Base-by-base conservation (phyloP, 768 basidiomycete genomes). In the Panus rudis region DNA sequence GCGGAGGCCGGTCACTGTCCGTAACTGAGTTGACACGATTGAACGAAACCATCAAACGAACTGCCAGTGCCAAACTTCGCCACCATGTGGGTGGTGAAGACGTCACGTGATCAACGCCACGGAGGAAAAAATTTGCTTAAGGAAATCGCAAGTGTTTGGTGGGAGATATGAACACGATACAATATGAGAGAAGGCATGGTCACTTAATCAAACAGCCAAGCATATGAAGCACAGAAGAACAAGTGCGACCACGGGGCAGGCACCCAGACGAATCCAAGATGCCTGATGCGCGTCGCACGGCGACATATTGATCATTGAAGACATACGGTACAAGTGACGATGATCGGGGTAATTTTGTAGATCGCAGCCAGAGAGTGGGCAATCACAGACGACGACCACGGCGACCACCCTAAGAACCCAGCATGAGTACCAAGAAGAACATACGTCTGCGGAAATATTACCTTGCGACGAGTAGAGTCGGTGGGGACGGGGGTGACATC, bases 401-500 rank as follows among this genome's bases (percentile, higher is more conserved):
- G 56, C 92, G 89, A 92, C 92, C 92, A 82, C 92, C 93, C 92
- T 92, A 51, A 11, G 49, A 12, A 46, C 12, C 4, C 12, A 43
- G 19, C 22, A 30, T 39, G 41, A 12, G 22, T 23, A 16, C 3
- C 32, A 17, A 27, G 42, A n/a, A n/a, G n/a, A 14, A 20, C 17
- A 23, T 39, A 20, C 26, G 41, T 6, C 24, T 22, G 34, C 20
- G 26, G 21, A 22, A 4, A 31, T 63, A 70, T 51, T 48, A 91
- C 90, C 87, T 99, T 99, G 69, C 93, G 80, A 61, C 96, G 78
- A 55, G 96, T 99, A 47, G 84, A 92, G 66, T 99, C 96, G 37
- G 93, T 93, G 41, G 96, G 96, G 47, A 94, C 80, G 51, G 94
- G 94, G 30, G 94, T 98, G 39, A 97, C 93, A 58, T 99, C 94